Evolutionary conservation across 2,329 filamentous ascomycete genomes (phyloP).

Genomic region (Colletotrichum tamarilloi): DNA sequence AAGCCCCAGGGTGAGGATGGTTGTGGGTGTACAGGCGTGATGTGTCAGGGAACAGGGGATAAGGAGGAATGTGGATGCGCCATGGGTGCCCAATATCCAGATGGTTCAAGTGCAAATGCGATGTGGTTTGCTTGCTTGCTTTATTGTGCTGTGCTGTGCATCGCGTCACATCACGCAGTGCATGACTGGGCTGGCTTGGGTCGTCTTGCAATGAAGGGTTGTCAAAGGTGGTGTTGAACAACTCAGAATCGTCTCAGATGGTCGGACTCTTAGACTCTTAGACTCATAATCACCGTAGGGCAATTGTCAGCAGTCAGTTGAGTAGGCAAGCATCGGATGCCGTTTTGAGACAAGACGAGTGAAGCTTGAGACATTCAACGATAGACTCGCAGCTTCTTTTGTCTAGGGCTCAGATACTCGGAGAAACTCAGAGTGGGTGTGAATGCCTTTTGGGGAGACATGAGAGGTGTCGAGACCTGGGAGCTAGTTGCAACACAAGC

Average conservation of each 20-base stretch:
- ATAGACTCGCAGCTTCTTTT: neutral
- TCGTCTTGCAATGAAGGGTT: conserved; percentile 2
- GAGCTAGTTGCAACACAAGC: neutral
- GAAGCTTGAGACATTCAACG: neutral
- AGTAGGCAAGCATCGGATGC: conserved; percentile 10
- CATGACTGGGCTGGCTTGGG: conserved; percentile 5
- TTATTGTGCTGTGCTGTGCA: conserved; percentile 21
- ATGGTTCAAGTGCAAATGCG: neutral
- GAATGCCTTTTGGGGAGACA: neutral
- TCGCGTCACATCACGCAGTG: conserved; percentile 9
- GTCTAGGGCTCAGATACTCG: neutral
- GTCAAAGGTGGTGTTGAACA: neutral
- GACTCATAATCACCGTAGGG: too few relatives aligned
- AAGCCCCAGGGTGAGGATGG: neutral
- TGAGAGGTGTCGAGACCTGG: neutral
- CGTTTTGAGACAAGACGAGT: neutral
- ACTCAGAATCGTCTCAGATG: neutral
- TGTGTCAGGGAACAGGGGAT: conserved; percentile 32
- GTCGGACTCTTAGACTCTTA: too few relatives aligned
- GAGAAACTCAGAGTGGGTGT: neutral
- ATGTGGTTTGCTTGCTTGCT: conserved; percentile 19
- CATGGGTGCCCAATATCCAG: conserved; percentile 33
- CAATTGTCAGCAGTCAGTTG: neutral
- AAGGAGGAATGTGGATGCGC: conserved; percentile 18
- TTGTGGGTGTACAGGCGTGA: conserved; percentile 1